Conservation (phyloP, 495 filamentous ascomycete species). For the Parachaetomium inaequale region DNA sequence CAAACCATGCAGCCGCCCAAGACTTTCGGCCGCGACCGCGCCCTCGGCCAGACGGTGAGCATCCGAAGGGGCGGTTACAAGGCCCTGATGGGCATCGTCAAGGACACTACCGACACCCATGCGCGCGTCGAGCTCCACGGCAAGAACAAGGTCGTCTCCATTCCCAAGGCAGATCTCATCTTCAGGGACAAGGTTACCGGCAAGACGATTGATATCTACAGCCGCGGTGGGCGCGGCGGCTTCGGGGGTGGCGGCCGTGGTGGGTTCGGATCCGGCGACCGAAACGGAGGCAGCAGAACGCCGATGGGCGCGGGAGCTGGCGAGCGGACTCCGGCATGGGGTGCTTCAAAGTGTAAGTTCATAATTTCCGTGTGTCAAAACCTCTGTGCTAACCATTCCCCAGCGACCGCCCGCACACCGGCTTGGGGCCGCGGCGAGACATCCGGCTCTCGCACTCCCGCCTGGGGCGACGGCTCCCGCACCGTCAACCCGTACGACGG, state of each 20-base stretch:
- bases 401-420: slow-evolving; percentile 58
- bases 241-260: slow-evolving; percentile 26
- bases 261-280: slow-evolving; percentile 38
- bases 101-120: slow-evolving; percentile 78
- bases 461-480: slow-evolving; percentile 72
- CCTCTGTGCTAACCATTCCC: slow-evolving; percentile 23
- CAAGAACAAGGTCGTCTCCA: slow-evolving; percentile 79
- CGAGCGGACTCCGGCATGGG: slow-evolving; percentile 70
- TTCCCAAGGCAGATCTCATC: slow-evolving; percentile 69
- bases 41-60: slow-evolving; percentile 86
- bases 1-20: slow-evolving; percentile 73
- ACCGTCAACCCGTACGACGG: slow-evolving; percentile 82
- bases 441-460: slow-evolving; percentile 64
- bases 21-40: slow-evolving; percentile 72
- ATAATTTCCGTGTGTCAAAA: slow-evolving; percentile 11
- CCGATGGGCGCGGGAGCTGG: slow-evolving; percentile 57
- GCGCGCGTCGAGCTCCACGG: slow-evolving; percentile 90
- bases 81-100: slow-evolving; percentile 90
- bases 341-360: slow-evolving; percentile 54
- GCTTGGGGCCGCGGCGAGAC: slow-evolving; percentile 58
- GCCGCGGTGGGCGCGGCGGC: slow-evolving; percentile 49
- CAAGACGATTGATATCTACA: slow-evolving; percentile 63
- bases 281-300: slow-evolving; percentile 60
- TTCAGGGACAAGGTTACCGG: slow-evolving; percentile 84
- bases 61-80: slow-evolving; percentile 83